Base-by-base conservation (phyloP, 805 yeast species). In the Suhomyces emberorum region DNA sequence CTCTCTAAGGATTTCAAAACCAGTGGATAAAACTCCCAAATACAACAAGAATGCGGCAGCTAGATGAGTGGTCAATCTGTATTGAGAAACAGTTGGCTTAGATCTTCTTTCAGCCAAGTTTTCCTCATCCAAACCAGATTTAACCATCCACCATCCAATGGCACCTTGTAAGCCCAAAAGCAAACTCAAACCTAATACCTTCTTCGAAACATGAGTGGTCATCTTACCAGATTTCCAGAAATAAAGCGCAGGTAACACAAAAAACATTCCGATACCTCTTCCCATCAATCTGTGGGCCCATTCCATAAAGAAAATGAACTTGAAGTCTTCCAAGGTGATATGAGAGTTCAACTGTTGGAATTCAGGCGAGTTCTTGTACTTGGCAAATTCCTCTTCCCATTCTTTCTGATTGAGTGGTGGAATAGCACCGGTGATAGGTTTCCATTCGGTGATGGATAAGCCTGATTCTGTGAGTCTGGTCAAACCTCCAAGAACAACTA, bases 91-190 rank as follows among this genome's bases (percentile, higher is more conserved):
- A 0, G 98, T 88, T n/a, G 98, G 98, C 55, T 91, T 95, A 1
- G 95, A 80, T 30, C 77, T 83, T 57, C 96, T 76, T 46, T 83
- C 88, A 15, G 74, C 75, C 32, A 93, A 67, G 53, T 83, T 83
- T 29, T 81, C 74, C 52, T 83, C 83, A 55, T 88, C 95, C 38
- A 93, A 72, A 20, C 98, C 98, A 7, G 96, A 87, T 52, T 85
- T 80, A 35, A 93, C 98, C 98, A 93, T 93, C 99, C 99, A 93
- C 98, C 98, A 93, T 21, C 98, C 98, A 47, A 93, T 83, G 35
- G 82, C 84, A 35, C 98, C 98, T 69, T 93, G 98, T 32, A 93
- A 65, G 8, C 96, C 99, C 39, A 93, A 71, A 34, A 93, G 65
- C 0, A 73, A 79, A 28, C 95, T 76, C 30, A 93, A 74, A 2